A percentile compares a stretch with the other conserved stretches of the same genome.
These are phyloP conservation scores for Sporothrix luriei DNA, from an alignment of 2,329 filamentous ascomycete genomes.

Conservation along the genomic window DNA sequence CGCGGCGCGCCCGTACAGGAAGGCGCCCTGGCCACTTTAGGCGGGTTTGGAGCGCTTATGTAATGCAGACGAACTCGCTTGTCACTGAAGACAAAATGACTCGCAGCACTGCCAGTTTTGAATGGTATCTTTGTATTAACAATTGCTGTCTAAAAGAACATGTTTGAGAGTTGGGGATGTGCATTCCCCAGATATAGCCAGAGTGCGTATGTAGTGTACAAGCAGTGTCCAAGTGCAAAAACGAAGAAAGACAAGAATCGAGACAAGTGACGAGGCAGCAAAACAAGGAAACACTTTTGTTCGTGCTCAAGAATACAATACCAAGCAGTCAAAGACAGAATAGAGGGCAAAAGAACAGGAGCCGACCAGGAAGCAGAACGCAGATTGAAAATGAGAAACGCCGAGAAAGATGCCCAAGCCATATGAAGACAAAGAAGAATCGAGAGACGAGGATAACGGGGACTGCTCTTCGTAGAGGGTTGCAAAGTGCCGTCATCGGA, in stretches of 20 bases:
- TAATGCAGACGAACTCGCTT: background rate
- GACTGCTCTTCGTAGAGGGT: background rate
- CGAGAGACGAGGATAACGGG: background rate
- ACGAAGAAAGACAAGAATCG: background rate
- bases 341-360: background rate
- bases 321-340: conserved; percentile 3
- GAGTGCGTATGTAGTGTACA: conserved; percentile 14
- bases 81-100: too few species aligned
- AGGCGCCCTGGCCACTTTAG: conserved; percentile 2
- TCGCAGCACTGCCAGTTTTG: background rate
- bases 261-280: background rate
- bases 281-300: conserved; percentile 19
- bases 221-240: conserved; percentile 1
- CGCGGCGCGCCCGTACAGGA: conserved; percentile 22
- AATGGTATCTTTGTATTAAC: conserved; percentile 27
- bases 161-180: background rate
- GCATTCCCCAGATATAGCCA: background rate
- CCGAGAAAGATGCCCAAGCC: conserved; percentile 25
- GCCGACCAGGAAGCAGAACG: background rate
- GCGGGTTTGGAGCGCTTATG: conserved; percentile 11
- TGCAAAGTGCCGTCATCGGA: background rate
- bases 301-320: conserved; percentile 19
- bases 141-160: conserved; percentile 17
- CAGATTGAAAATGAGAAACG: conserved; percentile 18
- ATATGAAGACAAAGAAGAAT: conserved; percentile 11